Conservation (phyloP, 2,329 filamentous ascomycete species). For the Chaetothyriales sp. region DNA sequence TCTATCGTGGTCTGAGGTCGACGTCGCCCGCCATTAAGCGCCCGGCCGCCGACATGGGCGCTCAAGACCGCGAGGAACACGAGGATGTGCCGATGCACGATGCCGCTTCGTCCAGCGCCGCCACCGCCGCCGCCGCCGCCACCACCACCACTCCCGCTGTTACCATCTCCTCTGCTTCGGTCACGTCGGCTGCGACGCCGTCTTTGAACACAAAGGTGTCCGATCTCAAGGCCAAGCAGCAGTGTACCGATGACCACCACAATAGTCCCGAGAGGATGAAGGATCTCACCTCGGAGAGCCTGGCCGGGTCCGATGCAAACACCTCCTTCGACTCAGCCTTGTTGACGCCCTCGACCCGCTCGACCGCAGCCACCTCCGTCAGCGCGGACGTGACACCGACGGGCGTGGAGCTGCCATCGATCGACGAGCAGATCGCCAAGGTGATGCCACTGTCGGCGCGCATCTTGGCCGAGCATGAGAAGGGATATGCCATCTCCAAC, state of each 20-base stretch:
- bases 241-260: constrained; percentile 10
- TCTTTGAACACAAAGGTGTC: not conserved
- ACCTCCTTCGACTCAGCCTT: constrained; percentile 22
- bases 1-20: constrained; percentile 22
- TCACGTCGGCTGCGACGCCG: constrained; percentile 4
- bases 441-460: constrained; percentile 46
- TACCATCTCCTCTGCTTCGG: constrained; percentile 2
- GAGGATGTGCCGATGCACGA: constrained; percentile 23
- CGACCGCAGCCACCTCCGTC: constrained; percentile 20
- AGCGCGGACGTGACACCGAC: constrained; percentile 8
- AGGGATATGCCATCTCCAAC: constrained; percentile 62
- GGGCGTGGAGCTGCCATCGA: constrained; percentile 26
- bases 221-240: constrained; percentile 13
- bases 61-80: constrained; percentile 19
- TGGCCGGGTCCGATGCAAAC: constrained; percentile 3
- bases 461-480: constrained; percentile 35
- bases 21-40: constrained; percentile 40
- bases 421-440: constrained; percentile 58
- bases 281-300: not conserved
- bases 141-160: not conserved
- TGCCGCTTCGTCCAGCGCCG: constrained; percentile 1
- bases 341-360: constrained; percentile 26
- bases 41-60: constrained; percentile 40
- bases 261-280: constrained; percentile 1
- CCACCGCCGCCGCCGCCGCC: not conserved